Evolutionary conservation across 768 basidiomycete species (phyloP).

Genomic region (Tephrocybe sp.): DNA sequence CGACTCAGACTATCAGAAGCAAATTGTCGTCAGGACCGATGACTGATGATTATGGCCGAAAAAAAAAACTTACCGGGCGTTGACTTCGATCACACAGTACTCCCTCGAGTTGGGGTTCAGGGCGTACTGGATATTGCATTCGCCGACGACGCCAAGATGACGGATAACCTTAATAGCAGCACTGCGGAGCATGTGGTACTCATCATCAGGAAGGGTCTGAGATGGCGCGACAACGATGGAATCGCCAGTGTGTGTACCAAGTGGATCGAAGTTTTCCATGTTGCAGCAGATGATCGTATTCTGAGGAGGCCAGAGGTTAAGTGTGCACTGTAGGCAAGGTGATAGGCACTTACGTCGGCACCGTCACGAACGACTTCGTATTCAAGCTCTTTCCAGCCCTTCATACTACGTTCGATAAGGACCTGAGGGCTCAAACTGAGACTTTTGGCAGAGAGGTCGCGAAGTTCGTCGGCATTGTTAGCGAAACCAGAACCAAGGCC

Average conservation of each 20-base stretch:
- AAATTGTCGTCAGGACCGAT: background rate
- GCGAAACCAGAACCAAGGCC: constrained; percentile 99
- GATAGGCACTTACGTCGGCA: constrained; percentile 73
- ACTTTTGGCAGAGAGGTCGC: constrained; percentile 90
- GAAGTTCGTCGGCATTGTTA: constrained; percentile 89
- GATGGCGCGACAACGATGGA: constrained; percentile 99
- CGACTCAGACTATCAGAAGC: constrained; percentile 59
- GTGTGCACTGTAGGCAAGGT: constrained; percentile 12
- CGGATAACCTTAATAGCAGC: constrained; percentile 96
- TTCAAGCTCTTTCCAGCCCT: constrained; percentile 99
- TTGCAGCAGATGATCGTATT: constrained; percentile 99
- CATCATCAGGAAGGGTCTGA: constrained; percentile 95
- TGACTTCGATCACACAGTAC: constrained; percentile 98
- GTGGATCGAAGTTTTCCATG: constrained; percentile 99
- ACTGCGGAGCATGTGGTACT: constrained; percentile 98
- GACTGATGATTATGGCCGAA: constrained; percentile 1
- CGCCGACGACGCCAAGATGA: constrained; percentile 88
- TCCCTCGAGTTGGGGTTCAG: constrained; percentile 90
- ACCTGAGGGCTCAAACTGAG: constrained; percentile 93
- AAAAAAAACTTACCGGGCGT: constrained; percentile 87
- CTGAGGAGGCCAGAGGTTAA: constrained; percentile 33
- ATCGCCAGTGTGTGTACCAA: constrained; percentile 98
- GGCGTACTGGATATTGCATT: constrained; percentile 98
- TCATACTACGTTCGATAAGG: constrained; percentile 96
- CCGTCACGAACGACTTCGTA: constrained; percentile 99